Conservation (phyloP, 1,284 basidiomycete genomes). For the Porphyrellus sp. region DNA sequence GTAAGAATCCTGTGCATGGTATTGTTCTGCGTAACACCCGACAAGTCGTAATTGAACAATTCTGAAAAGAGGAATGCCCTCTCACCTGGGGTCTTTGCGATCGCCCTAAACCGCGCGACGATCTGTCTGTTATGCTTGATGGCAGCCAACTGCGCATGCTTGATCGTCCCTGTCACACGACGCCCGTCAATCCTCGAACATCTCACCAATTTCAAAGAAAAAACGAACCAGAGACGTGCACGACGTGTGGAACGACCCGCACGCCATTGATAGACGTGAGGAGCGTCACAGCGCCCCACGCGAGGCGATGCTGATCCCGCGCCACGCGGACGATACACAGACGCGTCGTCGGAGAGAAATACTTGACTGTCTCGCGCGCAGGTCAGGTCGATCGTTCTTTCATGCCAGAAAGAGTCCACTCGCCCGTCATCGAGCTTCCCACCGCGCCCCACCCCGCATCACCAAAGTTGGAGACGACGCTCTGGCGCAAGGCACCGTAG, state of each 20-base stretch:
- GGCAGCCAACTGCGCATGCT: slow-evolving; percentile 71
- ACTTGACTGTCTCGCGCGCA: slow-evolving; percentile 57
- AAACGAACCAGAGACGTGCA: slow-evolving; percentile 68
- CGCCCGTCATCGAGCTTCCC: slow-evolving; percentile 63
- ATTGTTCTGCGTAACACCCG: slow-evolving; percentile 38
- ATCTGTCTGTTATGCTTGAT: slow-evolving; percentile 68
- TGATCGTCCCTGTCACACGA: slow-evolving; percentile 63
- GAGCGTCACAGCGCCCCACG: slow-evolving; percentile 70
- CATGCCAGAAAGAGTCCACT: slow-evolving; percentile 14
- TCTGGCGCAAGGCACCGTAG: slow-evolving; percentile 64
- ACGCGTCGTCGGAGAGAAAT: slow-evolving; percentile 74
- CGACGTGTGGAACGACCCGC: slow-evolving; percentile 61
- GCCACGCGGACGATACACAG: slow-evolving; percentile 77
- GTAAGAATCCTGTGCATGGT: slow-evolving; percentile 51
- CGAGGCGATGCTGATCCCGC: slow-evolving; percentile 68
- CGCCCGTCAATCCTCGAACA: not conserved
- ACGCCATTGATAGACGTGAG: slow-evolving; percentile 56
- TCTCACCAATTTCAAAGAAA: not conserved
- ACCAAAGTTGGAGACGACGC: slow-evolving; percentile 70
- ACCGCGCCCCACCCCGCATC: slow-evolving; percentile 79
- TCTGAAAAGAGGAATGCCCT: not conserved
- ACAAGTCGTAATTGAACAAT: not conserved
- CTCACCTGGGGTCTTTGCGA: slow-evolving; percentile 51
- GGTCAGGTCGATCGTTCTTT: not conserved
- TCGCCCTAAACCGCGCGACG: slow-evolving; percentile 58